Base-by-base conservation (phyloP, 345 rosid species). In the Heritiera littoralis region DNA sequence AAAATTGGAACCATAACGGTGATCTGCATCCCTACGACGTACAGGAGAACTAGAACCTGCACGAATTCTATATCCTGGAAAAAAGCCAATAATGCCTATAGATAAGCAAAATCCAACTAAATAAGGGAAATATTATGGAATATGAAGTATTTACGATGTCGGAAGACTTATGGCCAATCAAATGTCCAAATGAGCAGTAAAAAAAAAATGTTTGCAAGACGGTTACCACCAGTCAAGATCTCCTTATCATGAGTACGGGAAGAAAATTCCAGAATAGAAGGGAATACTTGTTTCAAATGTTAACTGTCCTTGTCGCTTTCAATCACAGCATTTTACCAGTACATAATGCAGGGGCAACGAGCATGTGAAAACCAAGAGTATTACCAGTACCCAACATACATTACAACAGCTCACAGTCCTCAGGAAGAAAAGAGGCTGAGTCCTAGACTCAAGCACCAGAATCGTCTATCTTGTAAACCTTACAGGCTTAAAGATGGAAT, bases 21-120 rank as follows among this genome's bases (percentile, higher is more conserved):
- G 90, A 78, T 88, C 94, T 54, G 83, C 84, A 84, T 83, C 89
- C 83, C 88, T 86, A 70, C 81, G 91, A 66, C 85, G 93, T 41
- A 75, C 61, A 81, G 98, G 97, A 80, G 99, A 90, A 81, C 85
- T 85, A 83, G 97, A 93, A 85, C 93, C 92, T 85, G 91, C 89
- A 81, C 81, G 92, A 81, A 83, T 82, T 87, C 94, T 89, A 88
- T 89, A 86, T 74, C 98, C 97, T 91, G 94, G 84, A 87, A 84
- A 73, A 81, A 78, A 81, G 73, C 81, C 81, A 85, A 83, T 66
- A 77, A 76, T 80, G 69, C 70, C 87, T 65, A 78, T 59, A 40
- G 78, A 75, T 81, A 82, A 88, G 82, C 80, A 84, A 80, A 68
- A 77, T 77, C 80, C 64, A 41, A 73, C 20, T 51, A 55, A 67